Conservation (phyloP, 108 stramenopile species). For the Skeletonema grethae region DNA sequence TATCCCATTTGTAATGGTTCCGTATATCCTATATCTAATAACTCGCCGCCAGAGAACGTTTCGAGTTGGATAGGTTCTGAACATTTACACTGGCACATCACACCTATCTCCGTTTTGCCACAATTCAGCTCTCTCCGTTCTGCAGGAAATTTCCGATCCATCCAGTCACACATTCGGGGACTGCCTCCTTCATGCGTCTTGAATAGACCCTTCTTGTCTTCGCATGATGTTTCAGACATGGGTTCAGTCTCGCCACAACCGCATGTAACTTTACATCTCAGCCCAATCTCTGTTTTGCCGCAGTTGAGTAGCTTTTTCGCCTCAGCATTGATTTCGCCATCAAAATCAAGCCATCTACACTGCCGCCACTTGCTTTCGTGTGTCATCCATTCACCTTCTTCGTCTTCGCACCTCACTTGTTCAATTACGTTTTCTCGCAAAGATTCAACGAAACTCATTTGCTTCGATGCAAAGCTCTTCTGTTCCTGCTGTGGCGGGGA, state of each 20-base stretch:
- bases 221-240: not conserved
- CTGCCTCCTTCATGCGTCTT: slow-evolving; percentile 9
- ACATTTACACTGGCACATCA: slow-evolving; percentile 23
- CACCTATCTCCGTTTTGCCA: slow-evolving; percentile 27
- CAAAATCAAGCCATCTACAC: slow-evolving; percentile 40
- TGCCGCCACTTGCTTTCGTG: not conserved
- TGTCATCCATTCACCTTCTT: not conserved
- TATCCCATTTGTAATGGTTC: too few species aligned
- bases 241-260: not conserved
- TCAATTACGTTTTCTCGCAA: not conserved
- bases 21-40: too few species aligned
- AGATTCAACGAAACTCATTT: too few species aligned
- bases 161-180: slow-evolving; percentile 16
- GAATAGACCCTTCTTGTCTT: slow-evolving; percentile 13
- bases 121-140: slow-evolving; percentile 25
- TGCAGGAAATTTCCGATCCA: slow-evolving; percentile 5
- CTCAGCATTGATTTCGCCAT: slow-evolving; percentile 12
- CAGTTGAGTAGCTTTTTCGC: slow-evolving; percentile 43
- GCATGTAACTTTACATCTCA: slow-evolving; percentile 20
- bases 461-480: too few species aligned
- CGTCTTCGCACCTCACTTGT: not conserved
- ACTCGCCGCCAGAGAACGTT: too few species aligned
- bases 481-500: too few species aligned
- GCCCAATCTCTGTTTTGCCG: slow-evolving; percentile 32
- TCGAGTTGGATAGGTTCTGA: not conserved